Evolutionary conservation across 768 basidiomycete species (phyloP).

Genomic region (Mycena filopes): DNA sequence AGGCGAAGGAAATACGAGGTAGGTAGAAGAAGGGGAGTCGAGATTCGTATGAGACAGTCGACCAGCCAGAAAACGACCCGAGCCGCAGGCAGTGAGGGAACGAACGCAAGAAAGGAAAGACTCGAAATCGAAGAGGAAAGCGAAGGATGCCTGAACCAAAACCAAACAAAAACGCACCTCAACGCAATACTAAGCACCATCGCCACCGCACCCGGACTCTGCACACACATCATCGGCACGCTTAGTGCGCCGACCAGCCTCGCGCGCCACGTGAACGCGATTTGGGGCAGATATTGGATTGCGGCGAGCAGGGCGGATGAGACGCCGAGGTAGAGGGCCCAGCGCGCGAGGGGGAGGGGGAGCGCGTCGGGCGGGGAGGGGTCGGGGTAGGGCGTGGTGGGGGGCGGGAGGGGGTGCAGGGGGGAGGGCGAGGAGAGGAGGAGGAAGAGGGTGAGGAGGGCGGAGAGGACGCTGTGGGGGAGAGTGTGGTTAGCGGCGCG

Average conservation of each 20-base stretch:
- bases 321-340: slow-evolving; percentile 92
- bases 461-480: slow-evolving; percentile 59
- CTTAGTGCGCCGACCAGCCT: slow-evolving; percentile 93
- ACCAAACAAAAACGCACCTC: slow-evolving; percentile 50
- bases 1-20: no score
- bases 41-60: no score
- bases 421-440: slow-evolving; percentile 55
- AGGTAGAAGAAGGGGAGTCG: no score
- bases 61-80: no score
- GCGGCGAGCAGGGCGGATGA: slow-evolving; percentile 81
- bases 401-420: slow-evolving; percentile 44
- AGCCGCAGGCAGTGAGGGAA: no score
- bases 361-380: slow-evolving; percentile 28
- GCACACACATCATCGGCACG: slow-evolving; percentile 96
- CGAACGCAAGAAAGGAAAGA: slow-evolving; percentile 5
- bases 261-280: slow-evolving; percentile 78
- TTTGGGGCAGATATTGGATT: slow-evolving; percentile 90
- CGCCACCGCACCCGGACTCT: slow-evolving; percentile 88
- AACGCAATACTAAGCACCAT: slow-evolving; percentile 88
- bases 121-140: background rate
- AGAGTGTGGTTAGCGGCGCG: no score
- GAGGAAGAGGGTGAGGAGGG: slow-evolving; percentile 71
- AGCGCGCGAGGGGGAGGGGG: slow-evolving; percentile 43
- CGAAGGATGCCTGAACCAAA: background rate
- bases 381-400: slow-evolving; percentile 46